phyloP scores from a whole-genome alignment of 768 basidiomycete genomes.

The Tubosaeta sp. region DNA sequence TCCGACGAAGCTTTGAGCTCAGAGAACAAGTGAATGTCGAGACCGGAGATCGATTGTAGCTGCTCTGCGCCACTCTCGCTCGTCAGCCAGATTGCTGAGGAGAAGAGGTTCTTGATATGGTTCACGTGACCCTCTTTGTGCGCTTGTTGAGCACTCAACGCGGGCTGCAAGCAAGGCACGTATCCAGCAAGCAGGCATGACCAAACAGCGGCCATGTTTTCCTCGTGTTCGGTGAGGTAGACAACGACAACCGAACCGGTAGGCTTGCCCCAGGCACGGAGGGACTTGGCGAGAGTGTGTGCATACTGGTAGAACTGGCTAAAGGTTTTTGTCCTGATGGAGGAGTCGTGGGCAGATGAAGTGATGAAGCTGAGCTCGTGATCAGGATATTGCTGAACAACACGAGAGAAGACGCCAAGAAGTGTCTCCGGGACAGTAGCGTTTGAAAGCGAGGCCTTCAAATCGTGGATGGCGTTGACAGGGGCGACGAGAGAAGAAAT shows the following conservation, averaged over 20 bases:
- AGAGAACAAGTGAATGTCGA: slow-evolving; percentile 19
- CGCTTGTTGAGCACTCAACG: slow-evolving; percentile 30
- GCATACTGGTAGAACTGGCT: slow-evolving; percentile 13
- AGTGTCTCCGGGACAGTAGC: slow-evolving; percentile 2
- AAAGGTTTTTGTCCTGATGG: slow-evolving; percentile 18
- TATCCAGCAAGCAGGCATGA: slow-evolving; percentile 28
- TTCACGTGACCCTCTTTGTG: slow-evolving; percentile 29
- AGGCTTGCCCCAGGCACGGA: slow-evolving; percentile 18
- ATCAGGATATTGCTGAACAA: slow-evolving; percentile 16
- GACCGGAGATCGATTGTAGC: slow-evolving; percentile 12
- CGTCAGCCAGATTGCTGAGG: slow-evolving; percentile 31
- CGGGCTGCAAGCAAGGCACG: slow-evolving; percentile 31
- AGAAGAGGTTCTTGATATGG: slow-evolving; percentile 26
- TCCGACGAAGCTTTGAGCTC: slow-evolving; percentile 13
- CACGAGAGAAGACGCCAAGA: slow-evolving; percentile 18
- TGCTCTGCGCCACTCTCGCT: slow-evolving; percentile 21
- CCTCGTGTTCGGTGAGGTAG: slow-evolving; percentile 31
- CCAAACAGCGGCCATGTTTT: slow-evolving; percentile 32
- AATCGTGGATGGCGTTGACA: not conserved
- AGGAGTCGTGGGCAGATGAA: slow-evolving; percentile 24
- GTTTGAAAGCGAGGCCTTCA: not conserved
- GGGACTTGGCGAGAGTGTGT: not conserved
- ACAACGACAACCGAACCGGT: slow-evolving; percentile 24
- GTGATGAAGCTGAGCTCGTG: slow-evolving; percentile 24
- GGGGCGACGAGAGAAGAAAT: not conserved